Evolutionary conservation across 2,329 filamentous ascomycete species (phyloP).

Genomic region (Aureobasidium vineae): DNA sequence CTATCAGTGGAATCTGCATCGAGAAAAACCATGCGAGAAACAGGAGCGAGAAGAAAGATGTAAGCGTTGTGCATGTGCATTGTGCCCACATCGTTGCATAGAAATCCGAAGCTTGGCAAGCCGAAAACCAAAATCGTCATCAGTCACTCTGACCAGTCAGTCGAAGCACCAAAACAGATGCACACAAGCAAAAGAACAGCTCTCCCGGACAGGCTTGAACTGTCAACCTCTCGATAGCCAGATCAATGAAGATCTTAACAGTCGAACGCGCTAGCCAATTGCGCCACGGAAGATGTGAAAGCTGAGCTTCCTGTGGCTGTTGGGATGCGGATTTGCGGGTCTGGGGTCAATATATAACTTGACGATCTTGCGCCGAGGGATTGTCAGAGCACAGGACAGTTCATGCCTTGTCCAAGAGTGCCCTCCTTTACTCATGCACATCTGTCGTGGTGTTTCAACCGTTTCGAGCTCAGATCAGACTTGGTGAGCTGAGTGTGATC

Average conservation of each 20-base stretch:
- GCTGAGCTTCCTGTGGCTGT: not conserved
- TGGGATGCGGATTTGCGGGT: not conserved
- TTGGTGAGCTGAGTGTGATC: not conserved
- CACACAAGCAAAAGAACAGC: not conserved
- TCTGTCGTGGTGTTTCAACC: not conserved
- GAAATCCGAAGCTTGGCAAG: not conserved
- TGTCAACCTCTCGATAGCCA: slow-evolving; percentile 26
- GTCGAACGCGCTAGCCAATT: slow-evolving; percentile 28
- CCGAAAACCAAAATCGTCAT: not conserved
- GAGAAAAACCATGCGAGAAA: not conserved
- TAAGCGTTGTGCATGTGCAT: not conserved
- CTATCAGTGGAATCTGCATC: not conserved
- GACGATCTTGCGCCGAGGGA: not conserved
- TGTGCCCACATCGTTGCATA: not conserved
- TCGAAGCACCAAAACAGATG: not conserved
- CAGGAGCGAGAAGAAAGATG: not conserved
- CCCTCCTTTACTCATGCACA: not conserved
- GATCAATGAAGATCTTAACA: slow-evolving; percentile 17
- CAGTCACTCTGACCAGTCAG: no score
- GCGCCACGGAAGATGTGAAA: slow-evolving; percentile 26
- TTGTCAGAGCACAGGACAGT: not conserved
- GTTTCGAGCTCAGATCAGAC: not conserved
- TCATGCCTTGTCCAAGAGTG: not conserved
- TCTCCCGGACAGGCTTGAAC: slow-evolving; percentile 27
- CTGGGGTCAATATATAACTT: not conserved